A percentile compares a stretch with the other conserved stretches of the same genome.
Conservation (phyloP, 352 stramenopile genomes). For the Blastocystis sp. region DNA sequence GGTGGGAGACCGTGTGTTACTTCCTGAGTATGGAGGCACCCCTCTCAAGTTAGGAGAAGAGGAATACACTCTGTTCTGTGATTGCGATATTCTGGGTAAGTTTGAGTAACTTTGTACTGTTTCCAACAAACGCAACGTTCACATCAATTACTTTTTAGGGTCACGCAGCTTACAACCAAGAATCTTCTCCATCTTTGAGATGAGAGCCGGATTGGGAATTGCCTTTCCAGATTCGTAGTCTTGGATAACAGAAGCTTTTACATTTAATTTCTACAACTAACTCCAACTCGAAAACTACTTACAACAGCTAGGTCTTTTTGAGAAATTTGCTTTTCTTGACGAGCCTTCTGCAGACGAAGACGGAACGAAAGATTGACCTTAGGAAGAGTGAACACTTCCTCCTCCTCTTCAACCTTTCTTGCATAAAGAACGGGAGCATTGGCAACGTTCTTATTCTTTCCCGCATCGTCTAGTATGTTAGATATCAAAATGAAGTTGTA, state of each 20-base stretch:
- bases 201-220: conserved; percentile 93
- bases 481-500: conserved; percentile 65
- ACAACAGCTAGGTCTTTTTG: conserved; percentile 91
- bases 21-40: conserved; percentile 62
- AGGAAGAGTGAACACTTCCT: conserved; percentile 80
- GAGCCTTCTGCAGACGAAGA: conserved; percentile 72
- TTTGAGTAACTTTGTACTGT: conserved; percentile 58
- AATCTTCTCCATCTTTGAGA: conserved; percentile 88
- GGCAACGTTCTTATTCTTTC: conserved; percentile 79
- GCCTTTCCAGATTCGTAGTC: conserved; percentile 94
- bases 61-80: conserved; percentile 61
- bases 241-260: conserved; percentile 90
- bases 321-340: conserved; percentile 92
- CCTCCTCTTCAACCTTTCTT: conserved; percentile 82
- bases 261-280: conserved; percentile 74
- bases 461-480: conserved; percentile 67
- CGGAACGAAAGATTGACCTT: conserved; percentile 62
- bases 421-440: conserved; percentile 74
- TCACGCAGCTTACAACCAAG: conserved; percentile 80
- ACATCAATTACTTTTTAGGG: conserved; percentile 57
- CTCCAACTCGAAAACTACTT: neutral
- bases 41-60: conserved; percentile 52
- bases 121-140: neutral
- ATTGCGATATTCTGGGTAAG: conserved; percentile 61
- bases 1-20: conserved; percentile 44